A percentile compares a stretch with the other conserved stretches of the same genome.
Conservation (phyloP, 2,329 filamentous ascomycete genomes). For the Fusarium torreyae region DNA sequence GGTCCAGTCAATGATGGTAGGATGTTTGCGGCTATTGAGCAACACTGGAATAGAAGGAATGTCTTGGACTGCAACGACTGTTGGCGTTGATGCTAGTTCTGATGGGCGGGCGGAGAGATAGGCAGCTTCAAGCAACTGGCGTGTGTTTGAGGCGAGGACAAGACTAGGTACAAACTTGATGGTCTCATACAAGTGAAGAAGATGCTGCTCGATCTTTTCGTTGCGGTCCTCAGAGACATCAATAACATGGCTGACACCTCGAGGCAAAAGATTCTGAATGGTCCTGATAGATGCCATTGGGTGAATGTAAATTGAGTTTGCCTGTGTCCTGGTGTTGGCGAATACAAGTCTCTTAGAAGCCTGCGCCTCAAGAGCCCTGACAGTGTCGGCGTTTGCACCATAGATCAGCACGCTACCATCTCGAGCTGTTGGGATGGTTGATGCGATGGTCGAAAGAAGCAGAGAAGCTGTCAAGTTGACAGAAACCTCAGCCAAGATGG, state of each 20-base stretch:
- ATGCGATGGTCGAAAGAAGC: neutral
- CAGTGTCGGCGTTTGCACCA: neutral
- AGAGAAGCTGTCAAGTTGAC: neutral
- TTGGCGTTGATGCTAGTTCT: neutral
- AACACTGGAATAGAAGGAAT: neutral
- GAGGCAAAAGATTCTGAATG: neutral
- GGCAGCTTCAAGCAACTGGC: neutral
- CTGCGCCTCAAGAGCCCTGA: neutral
- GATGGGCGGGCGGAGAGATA: neutral
- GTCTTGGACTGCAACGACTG: neutral
- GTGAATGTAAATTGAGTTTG: neutral
- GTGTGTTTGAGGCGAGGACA: neutral
- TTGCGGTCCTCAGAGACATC: neutral
- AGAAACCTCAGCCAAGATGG: neutral
- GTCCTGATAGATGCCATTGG: neutral
- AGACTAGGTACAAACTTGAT: neutral
- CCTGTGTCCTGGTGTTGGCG: neutral
- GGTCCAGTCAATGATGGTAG: constrained; percentile 1
- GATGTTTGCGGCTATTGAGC: neutral
- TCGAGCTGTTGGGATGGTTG: neutral
- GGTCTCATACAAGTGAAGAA: neutral
- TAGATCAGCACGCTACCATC: neutral
- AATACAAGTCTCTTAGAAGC: neutral
- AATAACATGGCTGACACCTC: neutral
- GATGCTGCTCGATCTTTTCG: neutral